A percentile compares a stretch with the other conserved stretches of the same genome.
Evolutionary conservation across 768 basidiomycete species (phyloP).

Genomic region (Mrakia frigida): DNA sequence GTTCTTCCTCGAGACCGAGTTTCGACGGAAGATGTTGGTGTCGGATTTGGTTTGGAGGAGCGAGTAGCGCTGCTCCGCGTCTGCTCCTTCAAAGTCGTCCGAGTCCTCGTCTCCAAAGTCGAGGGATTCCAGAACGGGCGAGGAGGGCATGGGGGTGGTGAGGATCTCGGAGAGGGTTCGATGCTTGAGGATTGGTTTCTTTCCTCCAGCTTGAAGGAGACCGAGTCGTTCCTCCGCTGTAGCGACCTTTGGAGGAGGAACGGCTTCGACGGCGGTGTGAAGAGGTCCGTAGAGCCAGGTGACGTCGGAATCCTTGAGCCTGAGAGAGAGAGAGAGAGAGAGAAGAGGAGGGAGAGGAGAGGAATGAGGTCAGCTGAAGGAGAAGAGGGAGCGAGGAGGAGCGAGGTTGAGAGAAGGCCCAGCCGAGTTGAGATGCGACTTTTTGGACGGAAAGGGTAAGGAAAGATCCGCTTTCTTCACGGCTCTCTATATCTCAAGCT

Average conservation of each 20-base stretch:
- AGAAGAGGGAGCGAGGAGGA: neutral
- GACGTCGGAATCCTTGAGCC: slow-evolving; percentile 98
- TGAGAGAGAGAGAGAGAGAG: slow-evolving; percentile 43
- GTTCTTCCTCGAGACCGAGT: slow-evolving; percentile 55
- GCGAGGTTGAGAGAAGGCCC: neutral
- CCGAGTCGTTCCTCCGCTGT: slow-evolving; percentile 54
- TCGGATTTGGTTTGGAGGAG: slow-evolving; percentile 83
- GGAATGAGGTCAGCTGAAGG: neutral
- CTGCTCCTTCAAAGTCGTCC: slow-evolving; percentile 51
- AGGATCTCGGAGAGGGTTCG: slow-evolving; percentile 87
- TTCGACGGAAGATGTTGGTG: slow-evolving; percentile 60
- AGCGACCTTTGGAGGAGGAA: slow-evolving; percentile 58
- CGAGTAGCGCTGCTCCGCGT: slow-evolving; percentile 50
- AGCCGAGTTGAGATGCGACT: neutral
- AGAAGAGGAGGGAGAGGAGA: slow-evolving; percentile 22
- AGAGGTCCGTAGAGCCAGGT: slow-evolving; percentile 98
- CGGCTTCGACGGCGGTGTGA: slow-evolving; percentile 84
- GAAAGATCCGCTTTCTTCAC: neutral
- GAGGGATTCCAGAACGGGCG: slow-evolving; percentile 56
- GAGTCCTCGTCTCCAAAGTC: slow-evolving; percentile 42
- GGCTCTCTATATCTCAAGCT: neutral
- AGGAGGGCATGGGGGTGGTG: slow-evolving; percentile 61
- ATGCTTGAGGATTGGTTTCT: slow-evolving; percentile 92
- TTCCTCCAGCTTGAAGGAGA: slow-evolving; percentile 43
- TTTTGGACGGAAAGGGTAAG: neutral